Conservation (phyloP, 2,329 filamentous ascomycete species). For the Apiospora pterosperma region DNA sequence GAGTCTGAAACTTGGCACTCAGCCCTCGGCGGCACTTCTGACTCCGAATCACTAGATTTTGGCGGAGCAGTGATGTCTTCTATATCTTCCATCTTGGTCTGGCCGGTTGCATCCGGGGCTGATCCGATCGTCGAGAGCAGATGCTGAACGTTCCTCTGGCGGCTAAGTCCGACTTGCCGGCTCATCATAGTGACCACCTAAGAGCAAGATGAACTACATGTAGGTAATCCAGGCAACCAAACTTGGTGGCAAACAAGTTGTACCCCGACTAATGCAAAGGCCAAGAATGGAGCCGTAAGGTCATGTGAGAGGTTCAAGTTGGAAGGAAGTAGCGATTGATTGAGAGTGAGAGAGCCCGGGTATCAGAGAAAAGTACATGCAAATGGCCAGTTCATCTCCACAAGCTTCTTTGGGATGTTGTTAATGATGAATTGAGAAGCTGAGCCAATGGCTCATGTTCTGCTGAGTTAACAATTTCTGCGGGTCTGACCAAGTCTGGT, state of each 20-base stretch:
- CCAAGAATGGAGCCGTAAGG: not conserved
- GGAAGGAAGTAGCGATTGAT: not conserved
- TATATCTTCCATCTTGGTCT: not conserved
- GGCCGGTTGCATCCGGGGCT: too few species aligned
- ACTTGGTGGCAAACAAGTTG: not conserved
- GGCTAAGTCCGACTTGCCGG: not conserved
- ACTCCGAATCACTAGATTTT: not conserved
- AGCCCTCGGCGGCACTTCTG: not conserved
- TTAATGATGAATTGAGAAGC: not conserved
- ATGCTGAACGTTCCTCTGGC: not conserved
- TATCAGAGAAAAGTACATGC: not conserved
- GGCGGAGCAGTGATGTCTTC: not conserved
- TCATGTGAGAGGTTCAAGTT: not conserved
- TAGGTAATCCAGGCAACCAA: not conserved
- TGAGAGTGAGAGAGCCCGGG: not conserved
- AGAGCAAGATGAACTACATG: not conserved
- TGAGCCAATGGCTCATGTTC: not conserved
- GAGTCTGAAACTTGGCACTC: not conserved
- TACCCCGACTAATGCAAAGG: not conserved
- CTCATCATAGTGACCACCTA: not conserved
- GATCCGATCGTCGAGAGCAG: not conserved
- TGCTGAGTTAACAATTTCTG: not conserved
- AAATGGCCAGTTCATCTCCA: not conserved
- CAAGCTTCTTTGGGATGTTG: not conserved
- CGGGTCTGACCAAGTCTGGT: not conserved